Conservation (phyloP, 495 filamentous ascomycete genomes). For the Daldinia childiae region DNA sequence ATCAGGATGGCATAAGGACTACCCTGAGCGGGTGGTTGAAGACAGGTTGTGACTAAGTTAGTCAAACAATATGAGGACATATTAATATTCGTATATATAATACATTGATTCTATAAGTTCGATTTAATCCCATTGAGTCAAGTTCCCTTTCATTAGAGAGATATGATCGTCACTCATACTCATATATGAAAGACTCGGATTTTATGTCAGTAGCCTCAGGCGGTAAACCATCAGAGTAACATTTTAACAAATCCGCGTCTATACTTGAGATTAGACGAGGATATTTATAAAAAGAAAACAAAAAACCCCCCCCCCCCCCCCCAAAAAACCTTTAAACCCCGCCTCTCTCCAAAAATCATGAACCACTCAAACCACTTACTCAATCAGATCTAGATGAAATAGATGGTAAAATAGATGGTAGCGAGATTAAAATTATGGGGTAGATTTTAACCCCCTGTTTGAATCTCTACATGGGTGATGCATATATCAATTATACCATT, state of each 20-base stretch:
- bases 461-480: neutral
- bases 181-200: too few species aligned
- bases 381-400: neutral
- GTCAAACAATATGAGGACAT: neutral
- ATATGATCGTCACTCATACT: too few species aligned
- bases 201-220: too few species aligned
- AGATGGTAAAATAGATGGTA: neutral
- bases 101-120: neutral
- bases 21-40: slow-evolving; percentile 3
- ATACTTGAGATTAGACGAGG: too few species aligned
- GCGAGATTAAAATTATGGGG: neutral
- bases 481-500: neutral
- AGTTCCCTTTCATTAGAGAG: too few species aligned
- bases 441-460: neutral
- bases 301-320: too few species aligned
- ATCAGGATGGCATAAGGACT: slow-evolving; percentile 12
- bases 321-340: neutral
- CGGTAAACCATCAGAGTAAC: too few species aligned
- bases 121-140: neutral
- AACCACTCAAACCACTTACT: neutral
- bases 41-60: neutral
- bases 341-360: too few species aligned
- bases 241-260: too few species aligned
- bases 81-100: neutral
- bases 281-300: too few species aligned